phyloP scores from a whole-genome alignment of 2,329 filamentous ascomycete species.

The Huntiella moniliformis region DNA sequence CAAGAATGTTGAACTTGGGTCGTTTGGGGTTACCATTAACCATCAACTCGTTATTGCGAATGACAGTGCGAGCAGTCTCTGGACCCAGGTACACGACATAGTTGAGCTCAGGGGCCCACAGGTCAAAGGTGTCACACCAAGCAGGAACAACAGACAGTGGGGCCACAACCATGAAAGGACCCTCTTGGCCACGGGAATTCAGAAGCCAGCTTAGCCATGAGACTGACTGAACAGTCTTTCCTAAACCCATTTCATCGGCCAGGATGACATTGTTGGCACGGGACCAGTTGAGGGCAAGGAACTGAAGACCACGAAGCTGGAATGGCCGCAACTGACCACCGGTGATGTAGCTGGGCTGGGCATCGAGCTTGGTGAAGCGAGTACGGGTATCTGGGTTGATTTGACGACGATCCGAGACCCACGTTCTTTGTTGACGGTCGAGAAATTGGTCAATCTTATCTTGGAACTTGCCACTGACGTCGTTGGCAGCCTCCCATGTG shows the following conservation, averaged over 20 bases:
- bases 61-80: slow-evolving; percentile 66
- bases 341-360: slow-evolving; percentile 71
- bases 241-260: slow-evolving; percentile 95
- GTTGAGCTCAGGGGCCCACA: slow-evolving; percentile 89
- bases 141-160: slow-evolving; percentile 92
- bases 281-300: slow-evolving; percentile 90
- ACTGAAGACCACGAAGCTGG: slow-evolving; percentile 86
- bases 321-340: slow-evolving; percentile 78
- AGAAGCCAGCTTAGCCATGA: slow-evolving; percentile 94
- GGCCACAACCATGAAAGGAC: slow-evolving; percentile 91
- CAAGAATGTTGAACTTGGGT: slow-evolving; percentile 90
- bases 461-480: slow-evolving; percentile 64
- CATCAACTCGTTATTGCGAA: slow-evolving; percentile 77
- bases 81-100: slow-evolving; percentile 94
- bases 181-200: slow-evolving; percentile 74
- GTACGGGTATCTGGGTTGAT: slow-evolving; percentile 57
- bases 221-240: slow-evolving; percentile 95
- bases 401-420: slow-evolving; percentile 62
- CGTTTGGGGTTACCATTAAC: slow-evolving; percentile 71
- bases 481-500: slow-evolving; percentile 71
- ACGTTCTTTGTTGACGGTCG: slow-evolving; percentile 63
- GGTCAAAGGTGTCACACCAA: slow-evolving; percentile 95
- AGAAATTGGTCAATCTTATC: slow-evolving; percentile 81
- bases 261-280: slow-evolving; percentile 88
- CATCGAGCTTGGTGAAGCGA: slow-evolving; percentile 52